Evolutionary conservation across 495 filamentous ascomycete genomes (phyloP).

Genomic region (Saxophila tyrrhenica): DNA sequence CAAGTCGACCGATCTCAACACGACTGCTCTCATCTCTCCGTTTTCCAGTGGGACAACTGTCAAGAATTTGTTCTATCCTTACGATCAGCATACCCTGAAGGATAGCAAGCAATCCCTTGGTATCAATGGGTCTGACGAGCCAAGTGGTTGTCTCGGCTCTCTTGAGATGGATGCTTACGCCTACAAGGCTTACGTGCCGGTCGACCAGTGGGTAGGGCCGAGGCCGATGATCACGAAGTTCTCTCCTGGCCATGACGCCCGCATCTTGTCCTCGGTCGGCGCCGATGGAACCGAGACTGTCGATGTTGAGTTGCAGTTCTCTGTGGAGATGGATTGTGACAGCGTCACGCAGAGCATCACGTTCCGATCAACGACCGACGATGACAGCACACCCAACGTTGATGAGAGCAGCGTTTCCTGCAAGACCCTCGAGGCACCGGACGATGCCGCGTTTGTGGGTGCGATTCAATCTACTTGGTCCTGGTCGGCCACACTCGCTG

Average conservation of each 20-base stretch:
- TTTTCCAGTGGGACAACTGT: slow-evolving; percentile 45
- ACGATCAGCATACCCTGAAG: slow-evolving; percentile 42
- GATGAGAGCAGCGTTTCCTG: slow-evolving; percentile 36
- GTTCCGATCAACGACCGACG: slow-evolving; percentile 40
- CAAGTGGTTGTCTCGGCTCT: slow-evolving; percentile 45
- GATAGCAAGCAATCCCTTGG: slow-evolving; percentile 27
- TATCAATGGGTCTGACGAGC: slow-evolving; percentile 32
- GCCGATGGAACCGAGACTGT: slow-evolving; percentile 36
- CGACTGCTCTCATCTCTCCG: slow-evolving; percentile 43
- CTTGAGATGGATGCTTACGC: slow-evolving; percentile 45
- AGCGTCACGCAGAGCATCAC: slow-evolving; percentile 37
- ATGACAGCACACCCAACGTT: slow-evolving; percentile 31
- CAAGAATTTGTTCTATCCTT: slow-evolving; percentile 52
- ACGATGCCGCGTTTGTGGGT: slow-evolving; percentile 28
- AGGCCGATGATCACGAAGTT: slow-evolving; percentile 56
- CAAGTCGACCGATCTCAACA: slow-evolving; percentile 14
- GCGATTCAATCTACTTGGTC: slow-evolving; percentile 43
- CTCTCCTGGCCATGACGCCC: slow-evolving; percentile 49
- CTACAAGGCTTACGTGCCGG: slow-evolving; percentile 51
- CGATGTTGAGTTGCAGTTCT: slow-evolving; percentile 46
- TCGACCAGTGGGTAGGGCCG: slow-evolving; percentile 37
- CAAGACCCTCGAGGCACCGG: not conserved
- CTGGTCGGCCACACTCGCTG: slow-evolving; percentile 40
- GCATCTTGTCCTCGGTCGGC: slow-evolving; percentile 38
- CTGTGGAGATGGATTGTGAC: slow-evolving; percentile 50